Conservation (phyloP, 306 rosid species). For the Abrus pulchellus region DNA sequence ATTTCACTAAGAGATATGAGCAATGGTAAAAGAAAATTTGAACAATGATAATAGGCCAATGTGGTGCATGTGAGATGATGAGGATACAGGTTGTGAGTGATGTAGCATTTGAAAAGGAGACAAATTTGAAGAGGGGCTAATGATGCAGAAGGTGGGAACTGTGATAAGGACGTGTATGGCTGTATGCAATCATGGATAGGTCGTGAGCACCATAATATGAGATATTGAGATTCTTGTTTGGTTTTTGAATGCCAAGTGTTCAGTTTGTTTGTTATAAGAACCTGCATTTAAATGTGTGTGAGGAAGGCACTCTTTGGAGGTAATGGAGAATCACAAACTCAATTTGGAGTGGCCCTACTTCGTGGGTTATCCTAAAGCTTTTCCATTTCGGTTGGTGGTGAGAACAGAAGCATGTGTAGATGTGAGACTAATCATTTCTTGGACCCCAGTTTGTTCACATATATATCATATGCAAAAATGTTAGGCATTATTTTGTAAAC, state of each 20-base stretch:
- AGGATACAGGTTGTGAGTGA: conserved; percentile 46
- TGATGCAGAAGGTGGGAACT: conserved; percentile 50
- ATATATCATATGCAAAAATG: background rate
- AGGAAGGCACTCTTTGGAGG: conserved; percentile 16
- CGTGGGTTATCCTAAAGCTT: conserved; percentile 30
- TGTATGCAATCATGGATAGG: conserved; percentile 64
- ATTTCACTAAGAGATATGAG: conserved; percentile 44
- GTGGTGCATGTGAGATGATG: conserved; percentile 45
- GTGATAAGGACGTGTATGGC: conserved; percentile 76
- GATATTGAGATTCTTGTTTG: conserved; percentile 48
- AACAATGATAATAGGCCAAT: conserved; percentile 31
- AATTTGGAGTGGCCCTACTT: conserved; percentile 41
- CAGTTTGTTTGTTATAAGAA: background rate
- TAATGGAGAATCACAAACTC: conserved; percentile 27
- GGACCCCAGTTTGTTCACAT: conserved; percentile 29
- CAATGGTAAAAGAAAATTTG: conserved; percentile 17
- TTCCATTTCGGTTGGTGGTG: conserved; percentile 35
- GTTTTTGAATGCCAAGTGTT: conserved; percentile 28
- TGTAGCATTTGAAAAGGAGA: conserved; percentile 46
- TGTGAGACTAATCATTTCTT: conserved; percentile 48
- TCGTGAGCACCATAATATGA: conserved; percentile 61
- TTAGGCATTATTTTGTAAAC: background rate
- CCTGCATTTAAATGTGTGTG: background rate
- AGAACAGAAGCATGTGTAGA: conserved; percentile 43
- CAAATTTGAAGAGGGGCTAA: conserved; percentile 44